Conservation (phyloP, 2,329 filamentous ascomycete species). For the Penicillium polonicum region DNA sequence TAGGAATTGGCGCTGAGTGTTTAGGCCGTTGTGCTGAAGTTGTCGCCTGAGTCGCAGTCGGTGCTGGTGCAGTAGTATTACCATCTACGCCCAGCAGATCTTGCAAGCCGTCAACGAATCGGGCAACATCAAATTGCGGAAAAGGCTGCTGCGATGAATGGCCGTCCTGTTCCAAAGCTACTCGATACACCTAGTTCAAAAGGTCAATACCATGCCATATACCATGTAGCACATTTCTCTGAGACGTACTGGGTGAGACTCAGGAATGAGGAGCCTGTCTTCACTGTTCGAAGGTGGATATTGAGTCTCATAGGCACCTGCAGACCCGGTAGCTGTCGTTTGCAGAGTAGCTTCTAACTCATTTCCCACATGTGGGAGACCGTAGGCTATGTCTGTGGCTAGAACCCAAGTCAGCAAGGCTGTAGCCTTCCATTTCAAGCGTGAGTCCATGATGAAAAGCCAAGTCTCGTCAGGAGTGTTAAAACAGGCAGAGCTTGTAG, state of each 20-base stretch:
- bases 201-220: slow-evolving; percentile 11
- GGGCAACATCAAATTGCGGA: slow-evolving; percentile 20
- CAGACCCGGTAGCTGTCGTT: slow-evolving; percentile 14
- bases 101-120: slow-evolving; percentile 18
- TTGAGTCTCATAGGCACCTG: slow-evolving; percentile 33
- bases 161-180: slow-evolving; percentile 32
- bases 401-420: slow-evolving; percentile 39
- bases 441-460: slow-evolving; percentile 20
- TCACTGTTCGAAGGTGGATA: slow-evolving; percentile 34
- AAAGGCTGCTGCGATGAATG: slow-evolving; percentile 31
- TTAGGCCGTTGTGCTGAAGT: neutral
- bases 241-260: slow-evolving; percentile 34
- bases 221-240: neutral
- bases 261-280: slow-evolving; percentile 28
- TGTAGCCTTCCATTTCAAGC: slow-evolving; percentile 25
- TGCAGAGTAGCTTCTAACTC: slow-evolving; percentile 12
- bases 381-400: slow-evolving; percentile 28
- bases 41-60: slow-evolving; percentile 4
- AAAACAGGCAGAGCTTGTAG: neutral
- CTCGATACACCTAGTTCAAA: slow-evolving; percentile 31
- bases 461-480: neutral
- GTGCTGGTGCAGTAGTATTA: slow-evolving; percentile 1
- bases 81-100: slow-evolving; percentile 6
- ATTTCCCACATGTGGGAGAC: slow-evolving; percentile 24
- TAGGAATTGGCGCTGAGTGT: neutral